phyloP scores from a whole-genome alignment of 129 eudicot species.

The Dittrichia graveolens region DNA sequence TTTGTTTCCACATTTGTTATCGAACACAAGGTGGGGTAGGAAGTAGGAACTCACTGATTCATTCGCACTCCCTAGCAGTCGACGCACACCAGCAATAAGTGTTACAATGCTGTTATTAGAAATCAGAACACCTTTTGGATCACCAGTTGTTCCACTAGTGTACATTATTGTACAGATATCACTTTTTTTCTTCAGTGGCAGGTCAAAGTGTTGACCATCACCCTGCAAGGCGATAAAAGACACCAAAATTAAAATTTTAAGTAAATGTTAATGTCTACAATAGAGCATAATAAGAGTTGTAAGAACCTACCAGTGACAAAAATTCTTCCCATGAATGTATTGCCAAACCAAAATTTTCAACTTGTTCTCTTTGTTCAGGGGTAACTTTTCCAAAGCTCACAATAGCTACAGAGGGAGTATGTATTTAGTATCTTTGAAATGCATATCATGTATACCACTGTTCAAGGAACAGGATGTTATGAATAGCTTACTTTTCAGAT shows the following conservation, averaged over 20 bases:
- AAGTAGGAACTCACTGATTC: conserved; percentile 55
- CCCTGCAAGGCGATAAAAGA: conserved; percentile 55
- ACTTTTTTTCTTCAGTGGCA: conserved; percentile 68
- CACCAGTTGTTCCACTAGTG: conserved; percentile 99
- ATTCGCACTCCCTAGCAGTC: conserved; percentile 64
- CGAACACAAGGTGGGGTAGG: not conserved
- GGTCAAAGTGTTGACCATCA: conserved; percentile 55
- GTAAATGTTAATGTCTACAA: not conserved
- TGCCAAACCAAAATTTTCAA: conserved; percentile 54
- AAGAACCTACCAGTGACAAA: conserved; percentile 56
- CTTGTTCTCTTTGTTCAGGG: conserved; percentile 67
- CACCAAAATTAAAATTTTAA: conserved; percentile 1
- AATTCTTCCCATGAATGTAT: conserved; percentile 88
- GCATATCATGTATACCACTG: not conserved
- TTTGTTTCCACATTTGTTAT: not conserved
- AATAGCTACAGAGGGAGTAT: conserved; percentile 46
- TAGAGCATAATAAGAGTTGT: not conserved
- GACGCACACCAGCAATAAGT: conserved; percentile 70
- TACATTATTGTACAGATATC: conserved; percentile 98
- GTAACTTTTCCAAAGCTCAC: conserved; percentile 90
- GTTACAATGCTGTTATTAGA: conserved; percentile 84
- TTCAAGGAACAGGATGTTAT: conserved; percentile 8
- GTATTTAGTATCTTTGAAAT: conserved; percentile 20
- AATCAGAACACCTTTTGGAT: conserved; percentile 94
- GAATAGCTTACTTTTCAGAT: conserved; percentile 75